These are phyloP conservation scores for Ophiostoma triangulosporum DNA, from an alignment of 2,329 filamentous ascomycete genomes.

Conservation along the genomic window DNA sequence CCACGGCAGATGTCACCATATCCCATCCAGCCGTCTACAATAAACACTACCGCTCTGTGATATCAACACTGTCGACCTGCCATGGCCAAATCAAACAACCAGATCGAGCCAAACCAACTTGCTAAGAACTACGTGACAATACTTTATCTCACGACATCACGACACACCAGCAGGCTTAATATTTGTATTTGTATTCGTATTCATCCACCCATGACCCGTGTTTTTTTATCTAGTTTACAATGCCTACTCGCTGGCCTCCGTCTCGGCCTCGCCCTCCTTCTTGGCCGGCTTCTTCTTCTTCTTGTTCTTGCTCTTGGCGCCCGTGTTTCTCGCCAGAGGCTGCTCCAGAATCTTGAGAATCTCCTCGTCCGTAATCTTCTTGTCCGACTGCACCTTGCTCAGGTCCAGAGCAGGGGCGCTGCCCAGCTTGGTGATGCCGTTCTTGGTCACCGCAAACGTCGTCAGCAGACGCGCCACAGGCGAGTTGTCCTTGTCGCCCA, in stretches of 20 bases:
- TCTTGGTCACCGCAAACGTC: slow-evolving; percentile 93
- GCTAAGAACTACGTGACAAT: no score
- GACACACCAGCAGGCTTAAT: no score
- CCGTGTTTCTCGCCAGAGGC: slow-evolving; percentile 74
- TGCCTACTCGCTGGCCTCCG: slow-evolving; percentile 12
- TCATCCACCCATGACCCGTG: not conserved
- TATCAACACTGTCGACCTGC: no score
- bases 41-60: no score
- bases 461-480: slow-evolving; percentile 79
- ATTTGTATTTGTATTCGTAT: not conserved
- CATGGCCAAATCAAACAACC: no score
- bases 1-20: no score
- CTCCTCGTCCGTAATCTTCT: slow-evolving; percentile 96
- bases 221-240: not conserved
- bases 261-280: slow-evolving; percentile 25
- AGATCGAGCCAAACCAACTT: no score
- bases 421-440: slow-evolving; percentile 78
- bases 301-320: slow-evolving; percentile 78
- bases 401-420: slow-evolving; percentile 64
- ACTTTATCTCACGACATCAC: no score
- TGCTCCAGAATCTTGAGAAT: slow-evolving; percentile 87
- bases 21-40: no score
- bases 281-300: slow-evolving; percentile 52
- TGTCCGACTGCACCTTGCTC: slow-evolving; percentile 79
- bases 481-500: slow-evolving; percentile 80